Evolutionary conservation across 2,329 filamentous ascomycete species (phyloP).

Genomic region (Cladosporium oxysporum): DNA sequence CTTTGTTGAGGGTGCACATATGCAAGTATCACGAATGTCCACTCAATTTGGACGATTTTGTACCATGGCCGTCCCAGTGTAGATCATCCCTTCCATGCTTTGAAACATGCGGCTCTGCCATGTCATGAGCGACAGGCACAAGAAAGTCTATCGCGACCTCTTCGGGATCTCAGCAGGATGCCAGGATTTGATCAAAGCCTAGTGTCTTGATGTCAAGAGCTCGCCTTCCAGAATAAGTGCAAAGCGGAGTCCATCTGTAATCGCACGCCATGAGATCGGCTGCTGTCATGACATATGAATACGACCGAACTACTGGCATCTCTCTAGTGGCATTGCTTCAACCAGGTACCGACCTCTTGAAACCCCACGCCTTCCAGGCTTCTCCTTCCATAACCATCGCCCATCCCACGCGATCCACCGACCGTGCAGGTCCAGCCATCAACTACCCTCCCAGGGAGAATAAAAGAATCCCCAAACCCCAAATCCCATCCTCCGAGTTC

Average conservation of each 20-base stretch:
- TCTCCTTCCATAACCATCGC: background rate
- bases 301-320: background rate
- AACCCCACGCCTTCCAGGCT: background rate
- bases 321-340: too few relatives aligned
- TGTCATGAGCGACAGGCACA: background rate
- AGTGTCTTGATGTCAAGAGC: background rate
- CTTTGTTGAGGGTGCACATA: slow-evolving; percentile 1
- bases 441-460: background rate
- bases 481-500: slow-evolving; percentile 7
- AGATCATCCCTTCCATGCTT: background rate
- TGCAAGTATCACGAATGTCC: background rate
- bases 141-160: background rate
- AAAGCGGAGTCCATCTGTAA: background rate
- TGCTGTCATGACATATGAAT: background rate
- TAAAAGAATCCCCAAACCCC: background rate
- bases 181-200: background rate
- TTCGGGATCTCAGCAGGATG: background rate
- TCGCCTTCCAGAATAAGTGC: background rate
- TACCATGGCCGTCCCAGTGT: background rate
- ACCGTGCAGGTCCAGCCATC: background rate
- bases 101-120: background rate
- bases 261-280: background rate
- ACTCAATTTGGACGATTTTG: background rate
- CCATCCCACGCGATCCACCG: slow-evolving; percentile 4
- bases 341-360: background rate